These are phyloP conservation scores for Ustilago tritici DNA, from an alignment of 1,284 basidiomycete species.

Conservation along the genomic window DNA sequence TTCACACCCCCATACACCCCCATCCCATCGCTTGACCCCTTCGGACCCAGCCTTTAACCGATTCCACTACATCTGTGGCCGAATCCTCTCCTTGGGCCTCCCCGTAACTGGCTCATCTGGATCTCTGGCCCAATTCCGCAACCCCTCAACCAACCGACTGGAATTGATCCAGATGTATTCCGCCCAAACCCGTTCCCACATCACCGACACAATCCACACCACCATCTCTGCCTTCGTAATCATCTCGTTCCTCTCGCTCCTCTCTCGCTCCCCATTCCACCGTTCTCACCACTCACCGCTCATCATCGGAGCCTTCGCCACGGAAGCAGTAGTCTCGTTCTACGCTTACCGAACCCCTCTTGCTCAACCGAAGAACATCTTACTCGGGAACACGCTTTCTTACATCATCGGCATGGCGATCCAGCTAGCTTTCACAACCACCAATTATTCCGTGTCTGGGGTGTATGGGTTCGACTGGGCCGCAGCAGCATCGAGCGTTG, in stretches of 20 bases:
- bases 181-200: slow-evolving; percentile 26
- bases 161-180: slow-evolving; percentile 35
- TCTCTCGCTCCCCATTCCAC: slow-evolving; percentile 34
- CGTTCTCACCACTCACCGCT: slow-evolving; percentile 40
- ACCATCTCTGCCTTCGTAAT: slow-evolving; percentile 38
- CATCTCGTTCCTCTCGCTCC: slow-evolving; percentile 29
- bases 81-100: slow-evolving; percentile 36
- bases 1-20: slow-evolving; percentile 43
- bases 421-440: slow-evolving; percentile 44
- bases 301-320: slow-evolving; percentile 54
- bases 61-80: slow-evolving; percentile 41
- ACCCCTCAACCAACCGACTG: slow-evolving; percentile 36
- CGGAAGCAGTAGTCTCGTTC: slow-evolving; percentile 63
- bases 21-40: slow-evolving; percentile 10
- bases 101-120: slow-evolving; percentile 27
- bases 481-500: slow-evolving; percentile 33
- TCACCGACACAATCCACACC: slow-evolving; percentile 44
- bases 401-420: slow-evolving; percentile 58
- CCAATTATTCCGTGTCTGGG: slow-evolving; percentile 42
- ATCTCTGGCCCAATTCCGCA: slow-evolving; percentile 28
- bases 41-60: slow-evolving; percentile 31
- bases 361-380: slow-evolving; percentile 59
- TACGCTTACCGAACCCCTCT: slow-evolving; percentile 51
- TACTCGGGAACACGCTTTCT: slow-evolving; percentile 58
- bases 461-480: slow-evolving; percentile 55